phyloP scores from a whole-genome alignment of 352 stramenopile genomes.

The Globisporangium carolinianum region DNA sequence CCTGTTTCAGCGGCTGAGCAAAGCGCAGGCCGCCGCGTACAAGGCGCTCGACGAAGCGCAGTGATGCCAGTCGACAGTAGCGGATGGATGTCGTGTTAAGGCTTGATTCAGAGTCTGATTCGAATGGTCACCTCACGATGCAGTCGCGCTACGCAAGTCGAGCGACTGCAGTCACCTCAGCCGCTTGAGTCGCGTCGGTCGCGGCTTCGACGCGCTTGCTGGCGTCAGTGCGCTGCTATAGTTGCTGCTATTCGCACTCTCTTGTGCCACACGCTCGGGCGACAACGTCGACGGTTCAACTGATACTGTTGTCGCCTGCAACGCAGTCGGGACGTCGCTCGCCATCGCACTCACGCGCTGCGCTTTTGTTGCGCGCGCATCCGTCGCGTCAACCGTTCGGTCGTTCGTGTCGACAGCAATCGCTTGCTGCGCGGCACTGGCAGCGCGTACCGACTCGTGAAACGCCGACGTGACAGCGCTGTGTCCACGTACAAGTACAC shows the following conservation, averaged over 20 bases:
- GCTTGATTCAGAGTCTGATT: no score
- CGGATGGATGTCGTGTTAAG: no score
- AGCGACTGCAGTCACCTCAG: conserved; percentile 7
- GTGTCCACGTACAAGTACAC: neutral
- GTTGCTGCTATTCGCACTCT: neutral
- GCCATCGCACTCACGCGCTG: conserved; percentile 12
- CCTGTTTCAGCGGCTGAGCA: conserved; percentile 38
- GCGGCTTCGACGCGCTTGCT: conserved; percentile 8
- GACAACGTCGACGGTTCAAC: neutral
- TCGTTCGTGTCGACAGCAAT: neutral
- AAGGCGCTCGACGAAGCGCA: conserved; percentile 11
- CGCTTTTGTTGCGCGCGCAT: conserved; percentile 3
- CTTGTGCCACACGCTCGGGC: neutral
- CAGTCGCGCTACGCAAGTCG: no score
- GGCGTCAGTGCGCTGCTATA: neutral
- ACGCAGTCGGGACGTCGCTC: conserved; percentile 10
- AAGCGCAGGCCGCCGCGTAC: conserved; percentile 18
- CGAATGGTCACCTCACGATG: no score
- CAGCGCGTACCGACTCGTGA: neutral
- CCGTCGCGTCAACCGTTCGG: neutral
- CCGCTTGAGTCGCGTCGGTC: conserved; percentile 15
- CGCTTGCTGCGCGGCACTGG: neutral
- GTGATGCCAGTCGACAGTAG: neutral
- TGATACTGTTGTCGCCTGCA: neutral
- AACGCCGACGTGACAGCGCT: conserved; percentile 11